Base-by-base conservation (phyloP, 2,329 filamentous ascomycete species). In the Aspergillus thermomutatus region DNA sequence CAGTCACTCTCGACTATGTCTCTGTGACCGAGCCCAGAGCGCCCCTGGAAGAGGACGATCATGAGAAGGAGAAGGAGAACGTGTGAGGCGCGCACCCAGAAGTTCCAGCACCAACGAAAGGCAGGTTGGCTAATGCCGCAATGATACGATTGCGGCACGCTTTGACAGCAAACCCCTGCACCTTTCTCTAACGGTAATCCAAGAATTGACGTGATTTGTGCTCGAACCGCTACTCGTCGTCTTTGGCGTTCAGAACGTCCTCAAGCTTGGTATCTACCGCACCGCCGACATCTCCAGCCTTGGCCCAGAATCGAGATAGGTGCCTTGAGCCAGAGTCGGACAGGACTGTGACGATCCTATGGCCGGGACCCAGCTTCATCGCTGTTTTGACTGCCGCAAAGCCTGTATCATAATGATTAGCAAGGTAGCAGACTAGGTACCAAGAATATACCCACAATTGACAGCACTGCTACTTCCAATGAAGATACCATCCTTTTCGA, bases 401-500 rank as follows among this genome's bases (percentile, higher is more conserved):
- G 56, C 79, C 79, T 80, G 55, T 54, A 48, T 52, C 34, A 54
- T 51, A 58, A 45, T 45, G 48, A 57, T 65, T 49, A 63, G 51
- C 50, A 56, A 53, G 27, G 31, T 25, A 43, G 47, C 74, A 52
- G 25, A 28, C 59, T 52, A 45, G 48, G 27, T 4, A 46, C 14
- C 21, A 53, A 3, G 23, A 19, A 14, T 56, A 48, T 48, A 77
- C 82, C 74, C 69, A 81, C 92, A 96, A 73, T 99, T 99, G 52
- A 99, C 93, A n/a, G 92, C 89, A 73, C 90, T 96, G 72, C 91
- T 96, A 72, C 92, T 96, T 8, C 94, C 95, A 43, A 92, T 82
- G 68, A 99, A 99, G 53, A 99, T 87, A 7, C 94, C 94, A 73
- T 99, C 94, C 61, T 92, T 89, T 76, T 97, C 92, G 8, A 97